Conservation (phyloP, 106 monocot species). For the Iris macrosiphon region DNA sequence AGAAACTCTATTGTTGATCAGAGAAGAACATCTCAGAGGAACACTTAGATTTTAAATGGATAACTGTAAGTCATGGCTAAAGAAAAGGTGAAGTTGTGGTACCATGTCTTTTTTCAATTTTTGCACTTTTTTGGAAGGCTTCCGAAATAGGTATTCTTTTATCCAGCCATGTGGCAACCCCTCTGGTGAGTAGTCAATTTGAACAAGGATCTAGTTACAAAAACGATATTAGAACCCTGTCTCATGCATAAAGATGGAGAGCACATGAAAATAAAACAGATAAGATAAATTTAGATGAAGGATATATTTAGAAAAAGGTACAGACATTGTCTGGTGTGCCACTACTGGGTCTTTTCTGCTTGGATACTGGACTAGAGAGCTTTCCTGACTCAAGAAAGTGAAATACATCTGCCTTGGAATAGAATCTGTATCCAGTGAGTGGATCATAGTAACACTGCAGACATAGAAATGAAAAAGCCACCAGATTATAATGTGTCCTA, state of each 20-base stretch:
- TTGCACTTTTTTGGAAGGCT: background rate
- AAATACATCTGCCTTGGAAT: conserved; percentile 32
- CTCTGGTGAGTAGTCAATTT: conserved; percentile 24
- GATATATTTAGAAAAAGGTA: background rate
- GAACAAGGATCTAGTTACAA: conserved; percentile 19
- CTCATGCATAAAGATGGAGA: background rate
- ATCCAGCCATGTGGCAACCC: conserved; percentile 53
- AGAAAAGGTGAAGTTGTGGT: too few species aligned
- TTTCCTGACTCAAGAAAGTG: conserved; percentile 22
- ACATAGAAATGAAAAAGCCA: background rate
- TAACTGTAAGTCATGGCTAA: too few species aligned
- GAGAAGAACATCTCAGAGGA: too few species aligned
- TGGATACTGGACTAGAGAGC: background rate
- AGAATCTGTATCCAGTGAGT: conserved; percentile 31
- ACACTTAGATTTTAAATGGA: too few species aligned
- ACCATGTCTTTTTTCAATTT: conserved; percentile 23
- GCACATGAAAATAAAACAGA: background rate
- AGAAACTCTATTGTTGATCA: too few species aligned
- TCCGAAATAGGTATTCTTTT: conserved; percentile 34
- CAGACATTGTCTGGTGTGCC: conserved; percentile 14
- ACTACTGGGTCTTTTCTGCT: conserved; percentile 3
- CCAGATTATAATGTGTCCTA: too few species aligned
- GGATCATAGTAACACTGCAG: conserved; percentile 45
- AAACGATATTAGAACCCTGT: background rate
- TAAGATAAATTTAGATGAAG: background rate